These are phyloP conservation scores for Fusarium odoratissimum DNA, from an alignment of 2,329 filamentous ascomycete species.

Conservation along the genomic window DNA sequence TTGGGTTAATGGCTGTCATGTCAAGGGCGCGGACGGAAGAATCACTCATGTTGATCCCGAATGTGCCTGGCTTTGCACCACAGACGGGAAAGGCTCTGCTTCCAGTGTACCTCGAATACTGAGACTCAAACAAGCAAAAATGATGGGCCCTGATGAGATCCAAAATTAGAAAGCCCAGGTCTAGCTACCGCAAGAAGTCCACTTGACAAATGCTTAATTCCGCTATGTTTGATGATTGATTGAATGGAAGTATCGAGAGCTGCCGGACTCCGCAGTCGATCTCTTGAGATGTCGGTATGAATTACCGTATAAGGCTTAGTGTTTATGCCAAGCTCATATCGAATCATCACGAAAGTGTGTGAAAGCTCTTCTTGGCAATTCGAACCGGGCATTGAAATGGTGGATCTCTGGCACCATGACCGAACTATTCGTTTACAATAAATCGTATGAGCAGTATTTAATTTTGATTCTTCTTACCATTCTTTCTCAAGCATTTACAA, in stretches of 20 bases:
- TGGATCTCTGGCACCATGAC: neutral
- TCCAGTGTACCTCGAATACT: rapidly evolving
- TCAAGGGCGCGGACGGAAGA: neutral
- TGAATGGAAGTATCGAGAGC: neutral
- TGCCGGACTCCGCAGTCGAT: neutral
- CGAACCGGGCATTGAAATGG: neutral
- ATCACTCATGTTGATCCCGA: neutral
- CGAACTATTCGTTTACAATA: neutral
- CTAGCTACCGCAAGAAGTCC: rapidly evolving
- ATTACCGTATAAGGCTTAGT: neutral
- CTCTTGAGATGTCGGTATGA: neutral
- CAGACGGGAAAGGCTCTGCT: too few relatives aligned
- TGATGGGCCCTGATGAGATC: rapidly evolving
- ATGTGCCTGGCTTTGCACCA: neutral
- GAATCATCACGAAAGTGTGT: neutral
- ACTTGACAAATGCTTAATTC: neutral
- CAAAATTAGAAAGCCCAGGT: rapidly evolving
- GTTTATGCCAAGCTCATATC: neutral
- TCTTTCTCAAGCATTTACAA: neutral
- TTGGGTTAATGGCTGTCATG: rapidly evolving
- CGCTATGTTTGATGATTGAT: neutral
- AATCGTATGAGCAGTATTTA: neutral
- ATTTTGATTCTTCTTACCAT: neutral
- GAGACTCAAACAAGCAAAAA: neutral
- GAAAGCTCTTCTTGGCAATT: conserved; percentile 16